A percentile compares a stretch with the other conserved stretches of the same genome.
Conservation (phyloP, 371 early-diverging fungal species). For the Mucor sp. region DNA sequence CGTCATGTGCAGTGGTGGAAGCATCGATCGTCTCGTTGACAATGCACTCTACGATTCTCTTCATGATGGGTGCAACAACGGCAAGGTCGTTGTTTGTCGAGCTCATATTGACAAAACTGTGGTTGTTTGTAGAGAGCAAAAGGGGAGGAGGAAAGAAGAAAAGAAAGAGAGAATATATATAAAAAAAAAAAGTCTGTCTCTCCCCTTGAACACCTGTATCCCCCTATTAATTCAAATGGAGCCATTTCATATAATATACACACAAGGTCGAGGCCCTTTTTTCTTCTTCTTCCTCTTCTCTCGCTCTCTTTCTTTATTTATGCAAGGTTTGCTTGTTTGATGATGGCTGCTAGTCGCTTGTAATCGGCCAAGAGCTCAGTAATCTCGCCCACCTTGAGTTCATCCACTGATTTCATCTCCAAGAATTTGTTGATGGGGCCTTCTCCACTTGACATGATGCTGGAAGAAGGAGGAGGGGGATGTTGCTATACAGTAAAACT, state of each 20-base stretch:
- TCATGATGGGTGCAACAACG: slow-evolving; percentile 37
- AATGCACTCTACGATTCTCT: slow-evolving; percentile 34
- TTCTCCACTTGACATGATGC: not conserved
- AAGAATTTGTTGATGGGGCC: slow-evolving; percentile 30
- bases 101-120: not conserved
- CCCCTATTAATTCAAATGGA: not conserved
- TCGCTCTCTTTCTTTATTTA: slow-evolving; percentile 1
- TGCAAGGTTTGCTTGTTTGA: slow-evolving; percentile 33
- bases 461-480: not conserved
- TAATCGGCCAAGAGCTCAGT: slow-evolving; percentile 35
- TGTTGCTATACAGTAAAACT: not conserved
- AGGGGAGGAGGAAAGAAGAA: slow-evolving; percentile 1
- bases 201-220: not conserved
- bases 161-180: not conserved
- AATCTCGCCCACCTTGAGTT: slow-evolving; percentile 32
- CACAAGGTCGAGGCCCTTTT: not conserved
- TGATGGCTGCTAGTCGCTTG: slow-evolving; percentile 38
- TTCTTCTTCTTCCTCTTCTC: not conserved
- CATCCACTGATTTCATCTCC: slow-evolving; percentile 34
- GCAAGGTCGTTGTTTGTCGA: not conserved
- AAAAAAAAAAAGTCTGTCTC: not conserved
- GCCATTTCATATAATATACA: not conserved
- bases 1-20: slow-evolving; percentile 13
- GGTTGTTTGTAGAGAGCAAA: not conserved
- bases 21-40: slow-evolving; percentile 28